Conservation (phyloP, 73 alveolate genomes). For the Paramecium sonneborni region DNA sequence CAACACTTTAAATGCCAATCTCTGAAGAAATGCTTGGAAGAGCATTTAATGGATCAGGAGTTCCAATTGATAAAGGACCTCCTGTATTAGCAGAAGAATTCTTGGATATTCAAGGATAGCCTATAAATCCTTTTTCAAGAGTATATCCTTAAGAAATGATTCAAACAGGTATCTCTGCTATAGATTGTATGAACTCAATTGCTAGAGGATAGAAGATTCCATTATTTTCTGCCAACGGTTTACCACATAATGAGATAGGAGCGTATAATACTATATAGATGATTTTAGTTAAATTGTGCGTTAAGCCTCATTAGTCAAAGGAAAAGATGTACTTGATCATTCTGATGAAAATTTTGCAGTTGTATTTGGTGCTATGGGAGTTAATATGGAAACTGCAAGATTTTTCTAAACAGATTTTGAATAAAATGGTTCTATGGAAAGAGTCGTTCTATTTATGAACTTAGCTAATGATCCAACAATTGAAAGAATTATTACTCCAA, state of each 20-base stretch:
- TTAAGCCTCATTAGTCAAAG: constrained; percentile 99
- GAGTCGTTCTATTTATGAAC: constrained; percentile 99
- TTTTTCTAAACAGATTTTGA: constrained; percentile 99
- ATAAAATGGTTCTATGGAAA: constrained; percentile 99
- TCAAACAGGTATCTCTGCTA: constrained; percentile 99
- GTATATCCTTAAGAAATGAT: constrained; percentile 98
- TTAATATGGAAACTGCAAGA: constrained; percentile 99
- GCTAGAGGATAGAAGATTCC: constrained; percentile 99
- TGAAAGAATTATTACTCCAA: constrained; percentile 98
- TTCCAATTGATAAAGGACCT: constrained; percentile 99
- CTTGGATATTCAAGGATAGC: constrained; percentile 99
- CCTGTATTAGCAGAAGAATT: constrained; percentile 99
- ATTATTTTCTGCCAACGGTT: constrained; percentile 94
- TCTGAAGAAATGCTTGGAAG: constrained; percentile 99
- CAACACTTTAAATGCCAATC: constrained; percentile 98
- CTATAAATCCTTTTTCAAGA: constrained; percentile 97
- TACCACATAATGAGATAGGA: constrained; percentile 99
- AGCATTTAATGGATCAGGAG: constrained; percentile 99
- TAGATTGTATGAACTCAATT: constrained; percentile 99
- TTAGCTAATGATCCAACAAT: constrained; percentile 98
- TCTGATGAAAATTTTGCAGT: constrained; percentile 99
- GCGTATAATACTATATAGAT: constrained; percentile 69
- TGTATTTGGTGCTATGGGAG: constrained; percentile 99
- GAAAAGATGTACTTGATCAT: constrained; percentile 97
- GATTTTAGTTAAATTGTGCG: constrained; percentile 91